These are phyloP conservation scores for Blastomyces silverae DNA, from an alignment of 2,329 filamentous ascomycete species.

Conservation along the genomic window DNA sequence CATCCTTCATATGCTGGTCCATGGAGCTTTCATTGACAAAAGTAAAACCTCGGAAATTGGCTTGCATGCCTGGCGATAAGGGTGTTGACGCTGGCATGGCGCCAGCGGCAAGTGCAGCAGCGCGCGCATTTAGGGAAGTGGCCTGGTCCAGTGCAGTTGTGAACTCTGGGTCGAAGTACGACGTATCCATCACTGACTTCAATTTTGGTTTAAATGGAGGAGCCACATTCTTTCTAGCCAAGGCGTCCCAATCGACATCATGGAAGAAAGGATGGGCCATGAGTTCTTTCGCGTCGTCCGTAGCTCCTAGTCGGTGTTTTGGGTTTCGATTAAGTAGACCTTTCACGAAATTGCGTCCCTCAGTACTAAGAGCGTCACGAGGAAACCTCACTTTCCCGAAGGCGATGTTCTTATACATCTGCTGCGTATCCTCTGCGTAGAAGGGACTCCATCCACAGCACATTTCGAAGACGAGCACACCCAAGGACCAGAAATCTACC, in stretches of 20 bases:
- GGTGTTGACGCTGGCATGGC: constrained; percentile 81
- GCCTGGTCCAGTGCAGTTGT: constrained; percentile 87
- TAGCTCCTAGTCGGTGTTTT: constrained; percentile 86
- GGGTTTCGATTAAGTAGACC: constrained; percentile 94
- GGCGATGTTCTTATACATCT: constrained; percentile 99
- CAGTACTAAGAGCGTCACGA: constrained; percentile 84
- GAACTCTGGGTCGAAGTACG: constrained; percentile 98
- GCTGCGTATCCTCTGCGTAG: constrained; percentile 97
- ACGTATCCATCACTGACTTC: constrained; percentile 91
- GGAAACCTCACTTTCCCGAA: constrained; percentile 98
- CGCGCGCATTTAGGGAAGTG: constrained; percentile 82
- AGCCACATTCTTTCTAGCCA: constrained; percentile 84
- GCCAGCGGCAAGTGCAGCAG: constrained; percentile 75
- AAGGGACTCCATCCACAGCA: constrained; percentile 99
- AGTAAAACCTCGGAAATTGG: constrained; percentile 96
- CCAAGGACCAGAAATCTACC: constrained; percentile 99
- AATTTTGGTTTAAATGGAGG: constrained; percentile 97
- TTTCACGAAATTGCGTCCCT: constrained; percentile 97
- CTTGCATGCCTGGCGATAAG: constrained; percentile 89
- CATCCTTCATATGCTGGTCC: constrained; percentile 58
- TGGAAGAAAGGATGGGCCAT: constrained; percentile 92
- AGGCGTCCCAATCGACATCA: constrained; percentile 85
- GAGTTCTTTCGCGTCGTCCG: constrained; percentile 83
- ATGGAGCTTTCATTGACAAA: constrained; percentile 97
- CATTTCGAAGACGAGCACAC: constrained; percentile 98